Percentiles rank a stretch among this genome's conserved stretches.
phyloP scores from a whole-genome alignment of 805 yeast genomes.

The Metschnikowia continentalis region DNA sequence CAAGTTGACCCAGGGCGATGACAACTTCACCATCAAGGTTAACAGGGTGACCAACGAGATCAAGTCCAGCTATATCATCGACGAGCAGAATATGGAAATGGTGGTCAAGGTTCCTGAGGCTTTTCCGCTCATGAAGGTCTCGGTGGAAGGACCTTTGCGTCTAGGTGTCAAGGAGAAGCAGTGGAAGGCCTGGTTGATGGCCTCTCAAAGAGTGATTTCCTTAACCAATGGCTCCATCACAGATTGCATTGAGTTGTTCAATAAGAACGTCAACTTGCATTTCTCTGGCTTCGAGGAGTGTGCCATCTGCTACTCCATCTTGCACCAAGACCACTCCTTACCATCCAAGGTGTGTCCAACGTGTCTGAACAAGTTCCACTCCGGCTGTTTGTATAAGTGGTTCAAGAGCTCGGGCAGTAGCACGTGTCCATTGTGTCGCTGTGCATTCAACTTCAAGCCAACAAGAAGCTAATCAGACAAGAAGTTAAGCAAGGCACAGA shows the following conservation, averaged over 20 bases:
- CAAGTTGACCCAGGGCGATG: constrained; percentile 30
- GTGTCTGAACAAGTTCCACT: constrained; percentile 90
- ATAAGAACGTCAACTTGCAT: constrained; percentile 73
- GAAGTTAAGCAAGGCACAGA: too few species aligned
- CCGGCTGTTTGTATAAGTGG: constrained; percentile 96
- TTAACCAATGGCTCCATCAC: constrained; percentile 68
- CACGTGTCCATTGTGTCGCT: constrained; percentile 92
- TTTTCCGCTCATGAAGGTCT: constrained; percentile 74
- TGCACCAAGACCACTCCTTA: constrained; percentile 85
- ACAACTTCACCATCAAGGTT: constrained; percentile 55
- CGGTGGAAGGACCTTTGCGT: constrained; percentile 71
- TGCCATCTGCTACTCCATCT: constrained; percentile 90
- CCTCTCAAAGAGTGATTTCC: constrained; percentile 79
- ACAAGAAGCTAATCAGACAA: constrained; percentile 15
- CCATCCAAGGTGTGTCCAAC: constrained; percentile 88
- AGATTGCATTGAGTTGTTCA: constrained; percentile 64
- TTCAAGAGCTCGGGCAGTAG: constrained; percentile 89
- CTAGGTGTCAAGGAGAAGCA: constrained; percentile 87
- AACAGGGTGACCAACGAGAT: constrained; percentile 63
- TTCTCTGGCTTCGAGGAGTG: constrained; percentile 95
- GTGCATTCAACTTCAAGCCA: constrained; percentile 46
- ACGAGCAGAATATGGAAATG: constrained; percentile 83
- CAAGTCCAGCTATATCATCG: constrained; percentile 69
- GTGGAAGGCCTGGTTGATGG: constrained; percentile 93
- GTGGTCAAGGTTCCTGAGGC: constrained; percentile 65